Evolutionary conservation across 768 basidiomycete species (phyloP).

Genomic region (Lactifluus rugatus): DNA sequence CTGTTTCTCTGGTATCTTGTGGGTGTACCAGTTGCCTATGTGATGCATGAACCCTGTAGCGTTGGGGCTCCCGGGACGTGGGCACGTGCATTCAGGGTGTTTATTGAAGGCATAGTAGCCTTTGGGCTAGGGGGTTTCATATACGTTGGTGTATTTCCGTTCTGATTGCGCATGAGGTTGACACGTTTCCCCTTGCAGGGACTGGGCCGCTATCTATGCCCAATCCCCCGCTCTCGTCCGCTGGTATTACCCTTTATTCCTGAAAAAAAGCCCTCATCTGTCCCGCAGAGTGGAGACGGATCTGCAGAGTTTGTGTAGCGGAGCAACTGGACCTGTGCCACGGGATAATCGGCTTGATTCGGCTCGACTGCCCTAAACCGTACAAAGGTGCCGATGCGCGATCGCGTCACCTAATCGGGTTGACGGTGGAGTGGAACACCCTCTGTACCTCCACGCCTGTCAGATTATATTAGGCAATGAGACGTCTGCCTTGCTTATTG

Average conservation of each 20-base stretch:
- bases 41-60: background rate
- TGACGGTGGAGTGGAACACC: too few relatives aligned
- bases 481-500: too few relatives aligned
- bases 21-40: background rate
- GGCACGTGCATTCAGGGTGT: slow-evolving; percentile 3
- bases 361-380: too few relatives aligned
- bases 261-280: slow-evolving; percentile 2
- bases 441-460: too few relatives aligned
- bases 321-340: background rate
- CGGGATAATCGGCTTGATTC: too few relatives aligned
- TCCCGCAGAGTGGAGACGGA: background rate
- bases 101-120: slow-evolving; percentile 10
- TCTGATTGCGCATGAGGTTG: background rate
- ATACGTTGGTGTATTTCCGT: background rate
- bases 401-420: too few relatives aligned
- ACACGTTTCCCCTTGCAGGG: background rate
- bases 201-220: slow-evolving; percentile 1
- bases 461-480: too few relatives aligned
- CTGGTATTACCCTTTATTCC: background rate
- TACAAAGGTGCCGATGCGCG: too few relatives aligned
- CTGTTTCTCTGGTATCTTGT: slow-evolving; percentile 7
- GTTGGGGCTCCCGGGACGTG: slow-evolving; percentile 4
- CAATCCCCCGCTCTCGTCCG: background rate
- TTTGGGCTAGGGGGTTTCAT: slow-evolving; percentile 5
- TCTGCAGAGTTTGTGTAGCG: background rate